Evolutionary conservation across 2,329 filamentous ascomycete species (phyloP), one percentile per base, ranked within the genome.

Genomic region (Hypoxylon sp.): DNA sequence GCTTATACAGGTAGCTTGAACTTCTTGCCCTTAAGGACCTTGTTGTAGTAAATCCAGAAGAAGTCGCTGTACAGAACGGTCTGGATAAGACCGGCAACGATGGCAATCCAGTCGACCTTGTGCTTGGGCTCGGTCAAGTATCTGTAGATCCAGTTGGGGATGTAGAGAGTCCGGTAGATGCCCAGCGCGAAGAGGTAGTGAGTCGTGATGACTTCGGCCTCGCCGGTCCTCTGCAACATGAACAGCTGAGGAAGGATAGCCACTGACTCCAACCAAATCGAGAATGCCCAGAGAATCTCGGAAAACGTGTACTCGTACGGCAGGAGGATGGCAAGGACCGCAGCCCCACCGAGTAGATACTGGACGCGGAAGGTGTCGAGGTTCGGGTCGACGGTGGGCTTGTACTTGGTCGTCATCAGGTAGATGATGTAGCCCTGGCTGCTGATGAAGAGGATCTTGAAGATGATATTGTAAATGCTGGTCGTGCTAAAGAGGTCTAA

Each of bases 1-100:
- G 38, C 58, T 85, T 88, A 95, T 72, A 95, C 93, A 1, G 92
- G 92, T 65, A 95, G 85, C 80, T 93, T 93, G 80, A 95, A 95
- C 84, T 93, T 94, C 86, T 93, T 92, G 74, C 92, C 92, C 84
- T 94, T 93, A 82, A 94, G 84, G 51, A 95, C 91, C 90, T 98
- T 98, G 66, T 91, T 97, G 83, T 98, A 99, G 85, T 99, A 99
- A 77, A 99, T 95, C 87, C 94, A 99, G 88, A 99, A 99, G 85
- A 99, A 99, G 83, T 99, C 96, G 70, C 93, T 97, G 84, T 99
- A 99, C 64, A 99, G 85, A 52, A 99, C 83, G 0, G 96, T 99
- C 85, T 99, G 96, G 71, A 98, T 83, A 61, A 98, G 87, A 11
- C 96, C 96, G 2, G 97, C 96, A 69, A 96, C 78, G 56, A 98